Evolutionary conservation across 2,329 filamentous ascomycete species (phyloP).

Genomic region (Endocalyx cinctus): DNA sequence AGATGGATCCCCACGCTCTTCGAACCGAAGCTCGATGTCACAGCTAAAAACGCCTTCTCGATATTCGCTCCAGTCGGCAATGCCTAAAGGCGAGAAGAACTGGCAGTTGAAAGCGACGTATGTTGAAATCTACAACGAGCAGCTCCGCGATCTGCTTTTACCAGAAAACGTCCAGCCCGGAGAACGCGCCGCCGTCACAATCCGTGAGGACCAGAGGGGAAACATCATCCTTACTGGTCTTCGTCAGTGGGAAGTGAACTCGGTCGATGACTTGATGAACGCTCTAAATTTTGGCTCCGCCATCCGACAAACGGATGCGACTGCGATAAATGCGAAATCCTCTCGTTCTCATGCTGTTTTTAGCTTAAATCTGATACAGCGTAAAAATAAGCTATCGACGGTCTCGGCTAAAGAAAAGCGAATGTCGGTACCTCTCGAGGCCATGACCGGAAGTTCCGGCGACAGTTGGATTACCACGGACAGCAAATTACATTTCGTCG

Average conservation of each 20-base stretch:
- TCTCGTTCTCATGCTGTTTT: slow-evolving; percentile 97
- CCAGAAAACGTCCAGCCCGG: slow-evolving; percentile 64
- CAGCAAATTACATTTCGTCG: slow-evolving; percentile 98
- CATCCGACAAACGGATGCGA: slow-evolving; percentile 94
- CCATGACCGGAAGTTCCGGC: slow-evolving; percentile 56
- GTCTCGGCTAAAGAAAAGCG: slow-evolving; percentile 70
- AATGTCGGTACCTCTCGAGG: slow-evolving; percentile 79
- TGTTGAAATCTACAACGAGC: slow-evolving; percentile 97
- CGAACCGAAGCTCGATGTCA: slow-evolving; percentile 64
- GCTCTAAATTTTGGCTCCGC: slow-evolving; percentile 89
- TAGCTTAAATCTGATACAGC: slow-evolving; percentile 87
- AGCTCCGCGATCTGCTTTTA: slow-evolving; percentile 82
- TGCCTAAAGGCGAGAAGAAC: slow-evolving; percentile 59
- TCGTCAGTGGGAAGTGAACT: slow-evolving; percentile 82
- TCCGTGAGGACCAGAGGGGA: slow-evolving; percentile 90
- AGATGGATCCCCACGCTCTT: slow-evolving; percentile 45
- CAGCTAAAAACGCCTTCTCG: slow-evolving; percentile 76
- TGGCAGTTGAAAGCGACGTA: slow-evolving; percentile 95
- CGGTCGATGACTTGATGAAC: slow-evolving; percentile 82
- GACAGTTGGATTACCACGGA: slow-evolving; percentile 78
- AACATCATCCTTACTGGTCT: slow-evolving; percentile 92
- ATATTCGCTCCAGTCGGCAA: slow-evolving; percentile 57
- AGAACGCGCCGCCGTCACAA: slow-evolving; percentile 78
- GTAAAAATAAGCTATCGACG: slow-evolving; percentile 56
- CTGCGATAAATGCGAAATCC: slow-evolving; percentile 94